Percentiles rank a stretch among this genome's conserved stretches.
Evolutionary conservation across 129 eudicot species (phyloP).

Genomic region (Saposhnikovia divaricata): DNA sequence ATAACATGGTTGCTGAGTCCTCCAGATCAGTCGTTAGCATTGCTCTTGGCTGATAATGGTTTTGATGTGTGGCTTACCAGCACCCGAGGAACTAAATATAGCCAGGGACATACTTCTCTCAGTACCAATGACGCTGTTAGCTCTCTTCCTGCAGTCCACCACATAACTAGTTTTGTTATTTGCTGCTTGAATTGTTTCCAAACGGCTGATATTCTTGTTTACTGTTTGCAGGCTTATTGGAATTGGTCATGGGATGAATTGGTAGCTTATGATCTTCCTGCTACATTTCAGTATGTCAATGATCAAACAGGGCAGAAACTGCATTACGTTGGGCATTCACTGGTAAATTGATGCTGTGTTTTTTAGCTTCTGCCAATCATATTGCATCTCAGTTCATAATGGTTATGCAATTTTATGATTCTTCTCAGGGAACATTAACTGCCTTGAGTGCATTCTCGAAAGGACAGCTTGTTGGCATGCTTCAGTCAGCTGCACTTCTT

Average conservation of each 20-base stretch:
- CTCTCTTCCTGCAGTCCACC: background rate
- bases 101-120: slow-evolving; percentile 48
- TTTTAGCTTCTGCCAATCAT: background rate
- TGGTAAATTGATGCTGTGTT: slow-evolving; percentile 26
- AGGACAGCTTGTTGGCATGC: slow-evolving; percentile 48
- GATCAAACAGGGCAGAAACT: slow-evolving; percentile 54
- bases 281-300: slow-evolving; percentile 42
- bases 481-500: slow-evolving; percentile 55
- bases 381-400: background rate
- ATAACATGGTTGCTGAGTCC: slow-evolving; percentile 64
- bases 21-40: slow-evolving; percentile 56
- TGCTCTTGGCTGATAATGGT: slow-evolving; percentile 59
- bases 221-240: slow-evolving; percentile 47
- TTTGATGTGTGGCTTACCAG: slow-evolving; percentile 62
- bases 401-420: background rate
- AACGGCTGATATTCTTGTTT: background rate
- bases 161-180: background rate
- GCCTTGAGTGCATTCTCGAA: slow-evolving; percentile 57
- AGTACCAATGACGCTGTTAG: slow-evolving; percentile 46
- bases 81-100: slow-evolving; percentile 64
- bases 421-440: slow-evolving; percentile 55
- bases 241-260: slow-evolving; percentile 86
- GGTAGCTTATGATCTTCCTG: slow-evolving; percentile 60
- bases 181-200: background rate
- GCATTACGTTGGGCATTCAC: slow-evolving; percentile 68